Percentiles rank a stretch among this genome's conserved stretches.
These are phyloP conservation scores for Macrocybe sp. DNA, from an alignment of 1,284 basidiomycete genomes.

Conservation along the genomic window DNA sequence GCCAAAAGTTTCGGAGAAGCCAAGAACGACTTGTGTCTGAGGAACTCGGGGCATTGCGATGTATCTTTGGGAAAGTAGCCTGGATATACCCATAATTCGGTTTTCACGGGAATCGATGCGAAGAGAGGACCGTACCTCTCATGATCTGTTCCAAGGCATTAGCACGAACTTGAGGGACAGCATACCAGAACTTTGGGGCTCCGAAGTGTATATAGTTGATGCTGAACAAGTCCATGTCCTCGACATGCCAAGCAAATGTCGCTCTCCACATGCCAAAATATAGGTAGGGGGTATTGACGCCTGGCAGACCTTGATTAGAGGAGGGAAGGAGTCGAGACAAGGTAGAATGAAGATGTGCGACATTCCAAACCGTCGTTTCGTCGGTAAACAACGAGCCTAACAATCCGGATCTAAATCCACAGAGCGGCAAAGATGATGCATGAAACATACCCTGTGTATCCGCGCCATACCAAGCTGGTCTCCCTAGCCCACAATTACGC, in stretches of 20 bases:
- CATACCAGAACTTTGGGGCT: conserved; percentile 96
- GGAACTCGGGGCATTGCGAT: conserved; percentile 84
- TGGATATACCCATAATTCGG: conserved; percentile 21
- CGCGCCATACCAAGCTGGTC: conserved; percentile 93
- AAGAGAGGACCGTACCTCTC: conserved; percentile 48
- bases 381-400: conserved; percentile 84
- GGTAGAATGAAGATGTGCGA: conserved; percentile 84
- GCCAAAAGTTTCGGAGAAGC: conserved; percentile 85
- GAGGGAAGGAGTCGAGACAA: conserved; percentile 76
- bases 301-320: conserved; percentile 73
- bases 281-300: conserved; percentile 96
- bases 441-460: conserved; percentile 74
- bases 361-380: conserved; percentile 86
- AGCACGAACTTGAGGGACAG: conserved; percentile 84
- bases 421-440: conserved; percentile 1
- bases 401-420: conserved; percentile 4
- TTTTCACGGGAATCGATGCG: conserved; percentile 6
- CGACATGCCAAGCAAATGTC: conserved; percentile 98
- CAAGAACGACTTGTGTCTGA: conserved; percentile 96
- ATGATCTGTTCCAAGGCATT: conserved; percentile 77
- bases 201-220: conserved; percentile 99
- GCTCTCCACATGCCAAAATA: conserved; percentile 99
- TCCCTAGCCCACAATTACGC: conserved; percentile 86
- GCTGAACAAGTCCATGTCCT: conserved; percentile 96
- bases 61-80: conserved; percentile 87